Evolutionary conservation across 2,329 filamentous ascomycete genomes (phyloP).

Genomic region (Diaporthe helianthi): DNA sequence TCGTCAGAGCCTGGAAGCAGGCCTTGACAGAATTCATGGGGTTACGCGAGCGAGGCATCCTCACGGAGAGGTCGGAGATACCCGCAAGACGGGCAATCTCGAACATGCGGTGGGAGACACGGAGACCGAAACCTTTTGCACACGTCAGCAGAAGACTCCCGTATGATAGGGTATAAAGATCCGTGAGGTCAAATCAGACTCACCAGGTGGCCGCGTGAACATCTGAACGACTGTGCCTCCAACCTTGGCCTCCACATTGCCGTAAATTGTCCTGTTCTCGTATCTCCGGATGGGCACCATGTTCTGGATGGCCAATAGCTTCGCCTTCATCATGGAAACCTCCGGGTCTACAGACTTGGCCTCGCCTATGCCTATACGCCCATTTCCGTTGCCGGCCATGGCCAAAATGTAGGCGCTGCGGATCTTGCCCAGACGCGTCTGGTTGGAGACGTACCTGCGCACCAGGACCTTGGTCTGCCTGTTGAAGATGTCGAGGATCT

Average conservation of each 20-base stretch:
- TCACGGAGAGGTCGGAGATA: slow-evolving; percentile 84
- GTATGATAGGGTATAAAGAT: background rate
- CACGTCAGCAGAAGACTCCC: slow-evolving; percentile 13
- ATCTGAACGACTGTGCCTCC: slow-evolving; percentile 87
- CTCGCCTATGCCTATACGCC: slow-evolving; percentile 86
- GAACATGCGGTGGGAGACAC: slow-evolving; percentile 89
- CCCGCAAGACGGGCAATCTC: slow-evolving; percentile 90
- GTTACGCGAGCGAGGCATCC: slow-evolving; percentile 85
- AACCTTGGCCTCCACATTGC: slow-evolving; percentile 82
- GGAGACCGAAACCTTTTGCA: slow-evolving; percentile 83
- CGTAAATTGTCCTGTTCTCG: slow-evolving; percentile 90
- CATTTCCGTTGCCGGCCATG: slow-evolving; percentile 86
- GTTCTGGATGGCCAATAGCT: slow-evolving; percentile 83
- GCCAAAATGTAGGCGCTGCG: slow-evolving; percentile 76
- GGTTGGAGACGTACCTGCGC: slow-evolving; percentile 78
- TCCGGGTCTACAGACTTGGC: slow-evolving; percentile 81
- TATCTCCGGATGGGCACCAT: slow-evolving; percentile 93
- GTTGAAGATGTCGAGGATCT: slow-evolving; percentile 57
- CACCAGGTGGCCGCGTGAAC: slow-evolving; percentile 86
- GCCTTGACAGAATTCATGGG: slow-evolving; percentile 99
- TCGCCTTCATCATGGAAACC: slow-evolving; percentile 75
- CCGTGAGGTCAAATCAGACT: slow-evolving; percentile 41
- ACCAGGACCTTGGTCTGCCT: slow-evolving; percentile 74
- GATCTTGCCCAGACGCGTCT: slow-evolving; percentile 96
- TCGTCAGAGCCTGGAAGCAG: slow-evolving; percentile 79